A percentile compares a stretch with the other conserved stretches of the same genome.
Conservation (phyloP, 2,329 filamentous ascomycete species). For the Ophiosphaerella herpotricha region DNA sequence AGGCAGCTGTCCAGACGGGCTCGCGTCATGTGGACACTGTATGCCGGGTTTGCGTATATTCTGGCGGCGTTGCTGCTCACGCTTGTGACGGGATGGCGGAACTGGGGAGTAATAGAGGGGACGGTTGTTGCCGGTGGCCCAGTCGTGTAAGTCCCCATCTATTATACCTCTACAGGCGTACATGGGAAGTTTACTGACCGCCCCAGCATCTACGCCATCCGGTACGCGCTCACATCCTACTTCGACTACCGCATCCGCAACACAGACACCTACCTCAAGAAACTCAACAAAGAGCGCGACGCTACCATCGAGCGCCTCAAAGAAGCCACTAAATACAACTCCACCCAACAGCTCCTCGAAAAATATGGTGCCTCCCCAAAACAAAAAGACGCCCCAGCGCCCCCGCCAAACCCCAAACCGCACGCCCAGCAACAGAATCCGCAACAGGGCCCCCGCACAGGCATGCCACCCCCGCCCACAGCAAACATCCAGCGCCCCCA, state of each 20-base stretch:
- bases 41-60: slow-evolving; percentile 87
- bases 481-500: slow-evolving; percentile 62
- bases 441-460: slow-evolving; percentile 52
- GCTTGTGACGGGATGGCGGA: slow-evolving; percentile 81
- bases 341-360: slow-evolving; percentile 87
- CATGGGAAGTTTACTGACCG: slow-evolving; percentile 17
- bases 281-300: slow-evolving; percentile 76
- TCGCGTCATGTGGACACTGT: slow-evolving; percentile 87
- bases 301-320: slow-evolving; percentile 94
- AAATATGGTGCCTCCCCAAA: slow-evolving; percentile 76
- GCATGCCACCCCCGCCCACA: slow-evolving; percentile 64
- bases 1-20: slow-evolving; percentile 75
- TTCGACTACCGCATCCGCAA: slow-evolving; percentile 82
- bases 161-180: background rate
- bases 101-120: slow-evolving; percentile 78
- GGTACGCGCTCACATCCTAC: slow-evolving; percentile 68
- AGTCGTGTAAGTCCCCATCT: slow-evolving; percentile 62
- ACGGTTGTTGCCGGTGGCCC: slow-evolving; percentile 78
- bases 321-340: slow-evolving; percentile 92
- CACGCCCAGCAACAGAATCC: slow-evolving; percentile 27
- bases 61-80: slow-evolving; percentile 81
- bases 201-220: slow-evolving; percentile 76
- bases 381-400: slow-evolving; percentile 44
- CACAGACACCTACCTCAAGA: slow-evolving; percentile 71
- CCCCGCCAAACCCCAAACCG: slow-evolving; percentile 13